Percentiles rank a stretch among this genome's conserved stretches.
Evolutionary conservation across 768 basidiomycete species (phyloP).

Genomic region (Cyathus striatus): DNA sequence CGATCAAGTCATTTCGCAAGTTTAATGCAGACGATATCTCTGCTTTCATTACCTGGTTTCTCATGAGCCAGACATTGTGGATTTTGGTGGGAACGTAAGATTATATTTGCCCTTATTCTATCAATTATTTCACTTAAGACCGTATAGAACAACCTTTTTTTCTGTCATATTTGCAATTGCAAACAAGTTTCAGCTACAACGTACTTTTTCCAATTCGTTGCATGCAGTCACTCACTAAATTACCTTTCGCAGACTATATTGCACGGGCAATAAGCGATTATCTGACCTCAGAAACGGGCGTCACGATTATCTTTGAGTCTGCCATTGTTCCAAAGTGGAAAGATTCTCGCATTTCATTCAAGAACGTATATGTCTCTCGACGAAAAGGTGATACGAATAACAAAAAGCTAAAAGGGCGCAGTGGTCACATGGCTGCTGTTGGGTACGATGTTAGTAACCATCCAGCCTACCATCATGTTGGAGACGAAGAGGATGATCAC

Average conservation of each 20-base stretch:
- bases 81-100: constrained; percentile 90
- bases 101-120: background rate
- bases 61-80: constrained; percentile 96
- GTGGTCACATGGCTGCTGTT: constrained; percentile 51
- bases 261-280: constrained; percentile 89
- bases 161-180: constrained; percentile 86
- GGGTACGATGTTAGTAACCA: constrained; percentile 79
- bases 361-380: constrained; percentile 92
- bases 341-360: constrained; percentile 92
- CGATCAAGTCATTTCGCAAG: constrained; percentile 88
- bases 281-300: constrained; percentile 88
- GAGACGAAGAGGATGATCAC: constrained; percentile 62
- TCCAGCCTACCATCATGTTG: constrained; percentile 57
- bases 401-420: constrained; percentile 12
- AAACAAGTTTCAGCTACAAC: constrained; percentile 83
- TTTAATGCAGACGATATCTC: constrained; percentile 98
- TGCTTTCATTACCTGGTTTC: constrained; percentile 92
- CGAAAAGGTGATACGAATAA: constrained; percentile 39
- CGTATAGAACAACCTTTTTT: constrained; percentile 83
- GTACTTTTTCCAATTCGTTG: constrained; percentile 30
- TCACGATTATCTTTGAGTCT: constrained; percentile 93
- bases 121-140: background rate
- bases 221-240: background rate
- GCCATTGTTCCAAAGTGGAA: constrained; percentile 99
- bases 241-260: constrained; percentile 56